These are phyloP conservation scores for Apiotrichum laibachii DNA, from an alignment of 1,284 basidiomycete genomes.

Conservation along the genomic window DNA sequence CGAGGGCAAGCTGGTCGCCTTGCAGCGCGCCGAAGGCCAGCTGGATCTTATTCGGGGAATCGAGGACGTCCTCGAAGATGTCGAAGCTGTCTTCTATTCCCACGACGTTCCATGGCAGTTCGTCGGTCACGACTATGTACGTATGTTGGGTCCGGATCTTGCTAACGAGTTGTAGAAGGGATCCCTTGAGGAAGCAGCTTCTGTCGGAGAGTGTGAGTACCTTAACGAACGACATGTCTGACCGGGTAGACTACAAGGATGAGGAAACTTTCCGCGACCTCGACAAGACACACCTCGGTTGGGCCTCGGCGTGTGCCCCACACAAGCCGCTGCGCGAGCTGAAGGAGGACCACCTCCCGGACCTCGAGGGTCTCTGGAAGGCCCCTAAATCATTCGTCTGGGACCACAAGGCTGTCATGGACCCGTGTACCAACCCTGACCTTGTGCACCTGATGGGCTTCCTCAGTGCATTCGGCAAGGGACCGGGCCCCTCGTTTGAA, in stretches of 20 bases:
- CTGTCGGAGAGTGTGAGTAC: slow-evolving; percentile 43
- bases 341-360: slow-evolving; percentile 22
- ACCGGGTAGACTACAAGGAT: slow-evolving; percentile 26
- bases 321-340: slow-evolving; percentile 39
- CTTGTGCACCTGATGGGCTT: slow-evolving; percentile 59
- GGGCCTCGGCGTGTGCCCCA: slow-evolving; percentile 46
- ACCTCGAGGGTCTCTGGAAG: slow-evolving; percentile 35
- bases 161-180: slow-evolving; percentile 26
- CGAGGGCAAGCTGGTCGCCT: slow-evolving; percentile 31
- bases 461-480: slow-evolving; percentile 55
- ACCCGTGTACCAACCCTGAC: slow-evolving; percentile 60
- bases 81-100: slow-evolving; percentile 41
- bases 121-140: slow-evolving; percentile 47
- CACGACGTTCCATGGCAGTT: slow-evolving; percentile 50
- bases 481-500: slow-evolving; percentile 56
- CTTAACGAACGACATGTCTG: neutral
- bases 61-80: slow-evolving; percentile 32
- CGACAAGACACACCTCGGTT: slow-evolving; percentile 44
- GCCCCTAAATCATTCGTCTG: slow-evolving; percentile 38
- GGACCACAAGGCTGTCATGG: slow-evolving; percentile 56
- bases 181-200: slow-evolving; percentile 36
- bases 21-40: slow-evolving; percentile 37
- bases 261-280: slow-evolving; percentile 17
- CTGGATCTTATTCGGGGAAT: slow-evolving; percentile 35
- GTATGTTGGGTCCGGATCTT: slow-evolving; percentile 9